Conservation (phyloP, 306 rosid genomes). For the Amphicarpaea edgeworthii region DNA sequence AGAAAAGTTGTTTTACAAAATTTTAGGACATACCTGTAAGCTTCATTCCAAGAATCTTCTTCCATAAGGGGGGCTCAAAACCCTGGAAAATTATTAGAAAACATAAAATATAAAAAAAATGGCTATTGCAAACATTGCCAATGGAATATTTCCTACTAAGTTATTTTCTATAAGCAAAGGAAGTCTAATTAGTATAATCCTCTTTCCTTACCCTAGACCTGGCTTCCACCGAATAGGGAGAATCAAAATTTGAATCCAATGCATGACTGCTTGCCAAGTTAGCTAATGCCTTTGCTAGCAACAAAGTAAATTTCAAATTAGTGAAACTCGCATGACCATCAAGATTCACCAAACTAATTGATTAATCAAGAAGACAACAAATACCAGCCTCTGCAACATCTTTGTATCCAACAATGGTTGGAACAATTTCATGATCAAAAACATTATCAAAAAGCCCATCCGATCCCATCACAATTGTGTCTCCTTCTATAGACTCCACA, state of each 20-base stretch:
- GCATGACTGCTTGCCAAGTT: constrained; percentile 85
- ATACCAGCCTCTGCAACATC: constrained; percentile 82
- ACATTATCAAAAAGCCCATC: constrained; percentile 88
- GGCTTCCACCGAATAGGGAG: constrained; percentile 92
- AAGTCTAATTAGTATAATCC: neutral
- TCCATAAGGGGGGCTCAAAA: constrained; percentile 83
- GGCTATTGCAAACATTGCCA: constrained; percentile 1
- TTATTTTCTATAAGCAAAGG: constrained; percentile 20
- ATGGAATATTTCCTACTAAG: neutral
- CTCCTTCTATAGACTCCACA: constrained; percentile 75
- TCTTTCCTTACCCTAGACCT: constrained; percentile 66
- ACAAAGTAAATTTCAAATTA: constrained; percentile 49
- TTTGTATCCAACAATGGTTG: constrained; percentile 50
- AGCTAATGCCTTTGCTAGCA: constrained; percentile 95
- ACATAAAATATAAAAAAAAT: neutral
- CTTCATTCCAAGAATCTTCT: constrained; percentile 88
- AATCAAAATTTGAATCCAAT: constrained; percentile 75
- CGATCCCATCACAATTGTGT: constrained; percentile 81
- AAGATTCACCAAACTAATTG: constrained; percentile 21
- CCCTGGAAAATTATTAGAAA: constrained; percentile 64
- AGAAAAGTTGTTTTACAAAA: neutral
- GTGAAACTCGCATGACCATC: constrained; percentile 20
- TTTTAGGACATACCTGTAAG: constrained; percentile 68
- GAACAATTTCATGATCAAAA: constrained; percentile 75
- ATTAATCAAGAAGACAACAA: constrained; percentile 46